Evolutionary conservation across 148 eudicot species (phyloP), one percentile per base, ranked within the genome.

Genomic region (Vaccinium darrowii): DNA sequence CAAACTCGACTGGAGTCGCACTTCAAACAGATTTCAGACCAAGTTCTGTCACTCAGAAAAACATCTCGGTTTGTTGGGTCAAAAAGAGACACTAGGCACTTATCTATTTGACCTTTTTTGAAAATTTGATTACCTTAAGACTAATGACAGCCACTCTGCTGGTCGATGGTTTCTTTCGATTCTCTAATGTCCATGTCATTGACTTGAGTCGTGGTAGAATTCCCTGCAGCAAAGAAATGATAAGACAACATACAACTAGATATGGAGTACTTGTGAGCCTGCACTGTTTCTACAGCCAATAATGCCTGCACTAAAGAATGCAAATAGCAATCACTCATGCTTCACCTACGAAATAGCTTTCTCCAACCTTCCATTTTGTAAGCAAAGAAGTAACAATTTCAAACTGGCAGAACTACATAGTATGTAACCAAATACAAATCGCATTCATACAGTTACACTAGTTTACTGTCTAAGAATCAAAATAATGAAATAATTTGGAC

Each of bases 171-270:
- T 47, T 78, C 30, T 23, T 87, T 27, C 16, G 81, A 60, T 58
- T 82, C 83, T 87, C 87, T 65, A 87, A 57, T 52, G 83, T 81
- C 89, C 89, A 87, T 62, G 89, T 85, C 89, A 87, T 84, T 69
- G 89, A 87, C 87, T 87, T 87, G 62, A 87, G 83, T 39, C 74
- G 80, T 18, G 89, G 89, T 75, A 85, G 87, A 57, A 78, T 50
- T 71, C 76, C 89, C 89, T 87, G 63, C 39, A 80, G 72, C 49
- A 75, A 56, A 74, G 49, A 39, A 86, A 86, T 25, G 27, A 12
- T 69, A 3, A 30, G 13, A 69, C 39, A 14, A 43, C 5, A 43
- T 43, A 43, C 7, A 43, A 43, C 23, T 11, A 47, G 27, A 80
- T 69, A 6, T n/a, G 21, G 9, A 81, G 49, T 49, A 65, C 36